Conservation (phyloP, 2,329 filamentous ascomycete species). For the Epichloe baconii region DNA sequence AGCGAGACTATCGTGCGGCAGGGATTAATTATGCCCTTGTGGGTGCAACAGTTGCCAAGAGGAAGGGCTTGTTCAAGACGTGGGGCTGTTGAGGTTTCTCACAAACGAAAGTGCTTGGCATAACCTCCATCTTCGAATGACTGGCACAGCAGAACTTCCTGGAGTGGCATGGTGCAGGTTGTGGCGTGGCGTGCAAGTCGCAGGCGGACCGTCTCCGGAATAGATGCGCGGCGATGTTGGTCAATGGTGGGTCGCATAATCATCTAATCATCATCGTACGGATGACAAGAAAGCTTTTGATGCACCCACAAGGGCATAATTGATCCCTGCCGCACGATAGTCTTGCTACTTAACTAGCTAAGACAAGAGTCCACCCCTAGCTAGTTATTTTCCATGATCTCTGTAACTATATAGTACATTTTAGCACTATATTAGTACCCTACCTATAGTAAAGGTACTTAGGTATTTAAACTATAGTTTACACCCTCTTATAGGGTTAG, state of each 20-base stretch:
- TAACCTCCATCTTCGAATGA: neutral
- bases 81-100: neutral
- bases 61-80: neutral
- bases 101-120: constrained; percentile 1
- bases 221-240: neutral
- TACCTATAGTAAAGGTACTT: too few species aligned
- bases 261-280: neutral
- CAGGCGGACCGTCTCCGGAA: neutral
- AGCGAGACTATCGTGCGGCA: too few species aligned
- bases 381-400: too few species aligned
- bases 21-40: too few species aligned
- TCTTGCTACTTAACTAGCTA: too few species aligned
- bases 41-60: constrained; percentile 6
- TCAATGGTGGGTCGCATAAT: neutral
- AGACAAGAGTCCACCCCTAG: too few species aligned
- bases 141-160: neutral
- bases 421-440: too few species aligned
- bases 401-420: too few species aligned
- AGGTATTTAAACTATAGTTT: too few species aligned
- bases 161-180: neutral
- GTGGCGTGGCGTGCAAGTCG: neutral
- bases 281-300: neutral
- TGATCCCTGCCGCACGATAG: too few species aligned
- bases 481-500: too few species aligned
- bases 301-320: too few species aligned